Evolutionary conservation across 192 early-diverging fungal genomes (phyloP).

Genomic region (Podila clonocystis): DNA sequence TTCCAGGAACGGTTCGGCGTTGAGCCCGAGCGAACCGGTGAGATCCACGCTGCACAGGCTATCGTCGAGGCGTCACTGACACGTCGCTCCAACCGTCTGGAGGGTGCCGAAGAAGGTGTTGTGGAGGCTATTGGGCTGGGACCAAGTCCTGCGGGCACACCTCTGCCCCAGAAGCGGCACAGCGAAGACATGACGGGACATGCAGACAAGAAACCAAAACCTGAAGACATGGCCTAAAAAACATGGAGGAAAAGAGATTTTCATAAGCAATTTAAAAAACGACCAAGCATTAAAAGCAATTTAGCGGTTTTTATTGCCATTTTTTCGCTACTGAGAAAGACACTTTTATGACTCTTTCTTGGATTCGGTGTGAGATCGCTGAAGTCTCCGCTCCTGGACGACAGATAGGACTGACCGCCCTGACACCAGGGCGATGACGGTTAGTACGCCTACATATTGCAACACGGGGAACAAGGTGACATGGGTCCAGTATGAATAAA

Average conservation of each 20-base stretch:
- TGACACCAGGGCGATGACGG: constrained; percentile 49
- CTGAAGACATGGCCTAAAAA: background rate
- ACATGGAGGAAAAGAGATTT: too few species aligned
- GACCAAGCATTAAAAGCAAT: background rate
- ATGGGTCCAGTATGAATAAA: constrained; percentile 62
- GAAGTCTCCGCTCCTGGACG: constrained; percentile 43
- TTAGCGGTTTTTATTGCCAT: background rate
- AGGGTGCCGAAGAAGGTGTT: constrained; percentile 21
- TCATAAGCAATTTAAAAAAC: background rate
- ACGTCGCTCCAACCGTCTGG: constrained; percentile 36
- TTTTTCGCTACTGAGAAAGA: too few species aligned
- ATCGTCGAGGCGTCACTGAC: constrained; percentile 30
- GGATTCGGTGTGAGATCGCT: constrained; percentile 7
- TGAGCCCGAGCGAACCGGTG: constrained; percentile 23
- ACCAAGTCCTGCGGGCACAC: background rate
- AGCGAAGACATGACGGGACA: background rate
- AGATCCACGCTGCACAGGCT: constrained; percentile 30
- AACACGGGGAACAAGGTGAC: constrained; percentile 62
- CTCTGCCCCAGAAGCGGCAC: background rate
- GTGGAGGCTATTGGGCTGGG: constrained; percentile 23
- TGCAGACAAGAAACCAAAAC: background rate
- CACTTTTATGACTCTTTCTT: constrained; percentile 23
- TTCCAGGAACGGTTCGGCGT: constrained; percentile 19
- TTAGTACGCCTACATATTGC: constrained; percentile 46
- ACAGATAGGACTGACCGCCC: constrained; percentile 57